A percentile compares a stretch with the other conserved stretches of the same genome.
phyloP scores from a whole-genome alignment of 768 basidiomycete genomes.

The Lactifluus volemus region DNA sequence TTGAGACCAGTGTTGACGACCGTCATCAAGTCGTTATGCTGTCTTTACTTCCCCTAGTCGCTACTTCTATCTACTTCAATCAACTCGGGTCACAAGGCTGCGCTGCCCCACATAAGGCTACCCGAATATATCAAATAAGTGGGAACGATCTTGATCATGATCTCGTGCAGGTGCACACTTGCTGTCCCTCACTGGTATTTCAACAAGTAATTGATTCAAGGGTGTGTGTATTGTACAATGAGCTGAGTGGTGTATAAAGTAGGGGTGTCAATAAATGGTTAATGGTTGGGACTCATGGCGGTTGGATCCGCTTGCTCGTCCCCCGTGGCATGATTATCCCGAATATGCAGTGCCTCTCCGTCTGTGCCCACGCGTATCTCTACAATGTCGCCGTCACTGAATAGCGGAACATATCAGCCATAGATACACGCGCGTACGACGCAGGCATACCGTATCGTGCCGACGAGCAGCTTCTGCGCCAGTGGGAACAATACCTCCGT shows the following conservation, averaged over 20 bases:
- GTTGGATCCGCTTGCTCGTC: slow-evolving; percentile 26
- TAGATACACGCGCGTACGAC: neutral
- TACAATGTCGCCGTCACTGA: slow-evolving; percentile 61
- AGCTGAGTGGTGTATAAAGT: neutral
- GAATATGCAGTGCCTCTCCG: slow-evolving; percentile 39
- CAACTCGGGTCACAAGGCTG: no score
- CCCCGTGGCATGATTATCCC: slow-evolving; percentile 47
- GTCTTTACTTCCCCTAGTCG: no score
- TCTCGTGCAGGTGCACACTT: no score
- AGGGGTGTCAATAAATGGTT: neutral
- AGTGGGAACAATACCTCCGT: slow-evolving; percentile 76
- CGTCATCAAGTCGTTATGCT: no score
- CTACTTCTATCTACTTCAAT: no score
- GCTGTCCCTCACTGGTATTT: neutral
- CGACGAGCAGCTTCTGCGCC: slow-evolving; percentile 69
- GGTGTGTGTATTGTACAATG: neutral
- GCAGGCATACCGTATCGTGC: slow-evolving; percentile 55
- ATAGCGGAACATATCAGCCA: neutral
- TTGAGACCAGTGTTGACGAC: no score
- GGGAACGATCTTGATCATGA: neutral
- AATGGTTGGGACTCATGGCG: neutral
- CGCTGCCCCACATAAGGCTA: no score
- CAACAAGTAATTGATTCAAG: neutral
- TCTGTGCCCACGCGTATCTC: slow-evolving; percentile 41
- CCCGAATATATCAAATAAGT: neutral